phyloP scores from a whole-genome alignment of 768 basidiomycete genomes.

The Rhodotorula graminis region DNA sequence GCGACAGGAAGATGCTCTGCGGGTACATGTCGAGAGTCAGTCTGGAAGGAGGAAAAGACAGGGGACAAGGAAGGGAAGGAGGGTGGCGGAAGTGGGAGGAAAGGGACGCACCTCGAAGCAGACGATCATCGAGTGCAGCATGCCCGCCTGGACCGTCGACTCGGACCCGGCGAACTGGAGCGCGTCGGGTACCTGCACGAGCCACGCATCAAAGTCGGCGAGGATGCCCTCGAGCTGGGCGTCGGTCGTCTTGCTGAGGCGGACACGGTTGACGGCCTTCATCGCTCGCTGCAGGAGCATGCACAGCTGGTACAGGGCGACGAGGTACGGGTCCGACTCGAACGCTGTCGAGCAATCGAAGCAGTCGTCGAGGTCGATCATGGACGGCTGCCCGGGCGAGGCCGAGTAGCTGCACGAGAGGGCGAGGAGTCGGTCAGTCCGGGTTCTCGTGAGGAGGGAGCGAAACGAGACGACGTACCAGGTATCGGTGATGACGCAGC shows the following conservation, averaged over 20 bases:
- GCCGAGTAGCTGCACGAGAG: background rate
- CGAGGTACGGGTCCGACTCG: background rate
- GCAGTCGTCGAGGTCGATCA: slow-evolving; percentile 2
- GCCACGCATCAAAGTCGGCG: background rate
- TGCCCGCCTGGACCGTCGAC: background rate
- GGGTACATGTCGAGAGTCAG: too few species aligned
- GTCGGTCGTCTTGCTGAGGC: background rate
- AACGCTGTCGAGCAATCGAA: background rate
- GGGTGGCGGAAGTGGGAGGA: background rate
- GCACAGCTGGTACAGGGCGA: background rate
- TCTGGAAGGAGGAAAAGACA: too few species aligned
- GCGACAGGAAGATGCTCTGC: background rate
- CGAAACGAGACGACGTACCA: background rate
- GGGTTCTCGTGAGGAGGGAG: background rate
- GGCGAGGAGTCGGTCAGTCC: background rate
- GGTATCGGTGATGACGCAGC: background rate
- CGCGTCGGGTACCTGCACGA: background rate
- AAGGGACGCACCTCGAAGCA: background rate
- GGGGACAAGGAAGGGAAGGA: background rate
- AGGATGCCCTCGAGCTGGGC: background rate
- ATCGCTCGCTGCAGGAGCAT: background rate
- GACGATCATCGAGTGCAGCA: background rate
- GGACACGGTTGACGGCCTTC: background rate
- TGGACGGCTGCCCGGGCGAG: background rate
- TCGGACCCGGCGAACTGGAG: background rate